These are phyloP conservation scores for Aspergillus ostianus DNA, from an alignment of 495 filamentous ascomycete genomes.

Conservation along the genomic window DNA sequence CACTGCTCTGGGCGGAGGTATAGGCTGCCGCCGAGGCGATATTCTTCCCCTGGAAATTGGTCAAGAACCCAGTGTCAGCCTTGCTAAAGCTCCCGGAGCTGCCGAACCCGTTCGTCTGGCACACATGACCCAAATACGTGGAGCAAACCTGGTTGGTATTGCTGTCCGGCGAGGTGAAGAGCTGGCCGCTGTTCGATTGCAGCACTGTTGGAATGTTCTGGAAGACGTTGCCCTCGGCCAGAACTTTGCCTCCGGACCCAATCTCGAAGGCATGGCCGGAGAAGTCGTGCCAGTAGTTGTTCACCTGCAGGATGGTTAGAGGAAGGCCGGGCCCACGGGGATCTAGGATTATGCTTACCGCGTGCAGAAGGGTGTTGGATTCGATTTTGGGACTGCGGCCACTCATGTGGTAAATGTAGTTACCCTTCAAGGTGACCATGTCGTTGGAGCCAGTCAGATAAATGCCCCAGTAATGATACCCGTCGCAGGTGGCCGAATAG, in stretches of 20 bases:
- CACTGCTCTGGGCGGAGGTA: slow-evolving; percentile 22
- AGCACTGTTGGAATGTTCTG: slow-evolving; percentile 45
- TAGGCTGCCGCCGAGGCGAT: slow-evolving; percentile 39
- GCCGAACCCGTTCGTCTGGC: slow-evolving; percentile 47
- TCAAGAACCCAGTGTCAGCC: slow-evolving; percentile 41
- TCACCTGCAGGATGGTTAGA: slow-evolving; percentile 33
- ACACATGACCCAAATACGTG: slow-evolving; percentile 42
- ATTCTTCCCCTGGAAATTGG: slow-evolving; percentile 51
- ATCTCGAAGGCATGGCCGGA: slow-evolving; percentile 57
- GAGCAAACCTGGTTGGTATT: slow-evolving; percentile 39
- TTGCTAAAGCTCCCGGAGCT: slow-evolving; percentile 38
- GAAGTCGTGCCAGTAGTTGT: slow-evolving; percentile 59
- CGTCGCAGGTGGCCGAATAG: slow-evolving; percentile 43
- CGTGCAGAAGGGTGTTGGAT: slow-evolving; percentile 43
- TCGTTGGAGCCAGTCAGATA: slow-evolving; percentile 41
- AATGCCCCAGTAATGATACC: slow-evolving; percentile 46
- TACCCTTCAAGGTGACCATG: slow-evolving; percentile 42
- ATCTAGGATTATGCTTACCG: slow-evolving; percentile 20
- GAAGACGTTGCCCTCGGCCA: slow-evolving; percentile 62
- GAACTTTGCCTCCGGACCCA: slow-evolving; percentile 45
- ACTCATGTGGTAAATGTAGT: slow-evolving; percentile 47
- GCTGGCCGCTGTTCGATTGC: slow-evolving; percentile 31
- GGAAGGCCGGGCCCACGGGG: neutral
- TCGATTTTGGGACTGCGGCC: slow-evolving; percentile 45
- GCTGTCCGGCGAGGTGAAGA: slow-evolving; percentile 41